Base-by-base conservation (phyloP, 2,329 filamentous ascomycete genomes). In the Clarireedia hainanense region DNA sequence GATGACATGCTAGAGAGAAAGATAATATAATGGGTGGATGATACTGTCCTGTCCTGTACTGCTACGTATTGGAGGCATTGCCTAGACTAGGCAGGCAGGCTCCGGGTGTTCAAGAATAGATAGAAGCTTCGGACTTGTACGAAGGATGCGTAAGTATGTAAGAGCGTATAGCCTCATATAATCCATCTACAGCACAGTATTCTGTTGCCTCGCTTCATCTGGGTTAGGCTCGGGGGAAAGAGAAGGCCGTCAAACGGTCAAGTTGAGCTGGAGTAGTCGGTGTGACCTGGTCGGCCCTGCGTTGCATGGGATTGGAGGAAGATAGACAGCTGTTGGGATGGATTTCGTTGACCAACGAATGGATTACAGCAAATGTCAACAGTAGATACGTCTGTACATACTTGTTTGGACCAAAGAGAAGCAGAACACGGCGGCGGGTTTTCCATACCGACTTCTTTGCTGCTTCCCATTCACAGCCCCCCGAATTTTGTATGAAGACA, bases 391-490 rank as follows among this genome's bases (percentile, higher is more conserved):
- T 15, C 5, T 12, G 37, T 7, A 15, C 15, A 30, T n/a, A 5
- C 20, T 14, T 2, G 20, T 20, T 15, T 17, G 26, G 49, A 50
- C n/a, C 24, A n/a, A 14, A 30, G 6, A 42, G 20, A 27, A 2
- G 20, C 30, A 34, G 10, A 34, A 12, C 5, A 3, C 27, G 27
- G 27, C 27, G 3, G 27, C 27, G 7, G 10, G 27, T 9, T 49
- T 7, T 49, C n/a, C 20, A 26, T 40, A 39, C 15, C 48, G 48
- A 51, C 27, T 37, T 47, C 47, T 43, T 34, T 27, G 42, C 45
- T 50, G 49, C 52, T 55, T 20, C 10, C 17, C 17, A 24, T 47
- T 40, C 30, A 53, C 51, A 47, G 51, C 51, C 51, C 46, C 51
- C 51, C 17, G 42, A 27, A 36, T 52, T 47, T 52, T 52, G 23